phyloP scores from a whole-genome alignment of 1,284 basidiomycete species.

The Microbotryomycetes sp. region DNA sequence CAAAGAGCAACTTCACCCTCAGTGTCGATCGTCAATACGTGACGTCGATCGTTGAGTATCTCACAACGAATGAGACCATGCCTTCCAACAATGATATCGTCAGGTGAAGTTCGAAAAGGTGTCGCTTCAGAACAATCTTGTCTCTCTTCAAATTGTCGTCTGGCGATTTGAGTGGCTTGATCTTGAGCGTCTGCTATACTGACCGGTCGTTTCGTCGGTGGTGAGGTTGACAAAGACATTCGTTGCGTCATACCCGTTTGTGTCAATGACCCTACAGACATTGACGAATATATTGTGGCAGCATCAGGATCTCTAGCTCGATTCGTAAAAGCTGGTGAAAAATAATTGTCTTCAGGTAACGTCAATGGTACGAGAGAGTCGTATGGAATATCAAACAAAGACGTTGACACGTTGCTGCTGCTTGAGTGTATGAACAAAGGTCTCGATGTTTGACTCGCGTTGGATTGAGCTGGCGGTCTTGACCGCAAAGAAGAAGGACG shows the following conservation, averaged over 20 bases:
- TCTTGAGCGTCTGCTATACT: constrained; percentile 15
- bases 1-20: constrained; percentile 76
- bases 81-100: constrained; percentile 67
- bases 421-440: not conserved
- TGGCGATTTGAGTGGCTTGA: constrained; percentile 39
- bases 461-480: not conserved
- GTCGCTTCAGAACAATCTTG: constrained; percentile 74
- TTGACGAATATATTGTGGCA: constrained; percentile 74
- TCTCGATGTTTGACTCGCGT: not conserved
- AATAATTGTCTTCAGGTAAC: constrained; percentile 67
- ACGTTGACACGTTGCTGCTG: constrained; percentile 22
- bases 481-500: constrained; percentile 30
- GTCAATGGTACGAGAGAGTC: constrained; percentile 69
- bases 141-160: constrained; percentile 62
- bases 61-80: constrained; percentile 73
- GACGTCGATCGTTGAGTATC: constrained; percentile 76
- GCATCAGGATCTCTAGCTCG: constrained; percentile 60
- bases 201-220: constrained; percentile 1
- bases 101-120: constrained; percentile 58
- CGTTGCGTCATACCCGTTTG: not conserved
- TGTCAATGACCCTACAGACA: constrained; percentile 61
- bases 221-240: not conserved
- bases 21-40: constrained; percentile 86
- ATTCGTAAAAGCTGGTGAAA: constrained; percentile 36
- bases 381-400: constrained; percentile 67